phyloP scores from a whole-genome alignment of 139 green algal genomes.

The Tetradesmus obliquus region DNA sequence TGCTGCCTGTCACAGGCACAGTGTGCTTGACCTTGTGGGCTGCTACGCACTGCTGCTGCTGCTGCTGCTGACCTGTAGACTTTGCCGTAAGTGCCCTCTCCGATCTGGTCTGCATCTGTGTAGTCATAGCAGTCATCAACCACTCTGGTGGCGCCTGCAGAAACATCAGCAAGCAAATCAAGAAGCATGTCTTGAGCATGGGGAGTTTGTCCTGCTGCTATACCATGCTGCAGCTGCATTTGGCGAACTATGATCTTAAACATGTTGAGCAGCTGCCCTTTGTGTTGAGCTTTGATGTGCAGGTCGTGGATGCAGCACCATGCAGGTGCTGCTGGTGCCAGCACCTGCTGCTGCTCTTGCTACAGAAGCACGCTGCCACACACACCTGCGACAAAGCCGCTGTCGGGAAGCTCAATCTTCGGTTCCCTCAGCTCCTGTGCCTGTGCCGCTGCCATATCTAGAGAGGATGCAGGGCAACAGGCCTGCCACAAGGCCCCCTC shows the following conservation, averaged over 20 bases:
- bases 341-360: neutral
- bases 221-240: neutral
- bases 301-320: neutral
- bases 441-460: neutral
- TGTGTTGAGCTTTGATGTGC: no score
- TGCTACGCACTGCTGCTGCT: neutral
- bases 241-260: neutral
- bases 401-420: conserved; percentile 25
- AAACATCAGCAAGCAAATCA: neutral
- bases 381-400: neutral
- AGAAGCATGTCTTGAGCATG: no score
- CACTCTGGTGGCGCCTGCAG: conserved; percentile 51
- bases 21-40: neutral
- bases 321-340: neutral
- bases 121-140: conserved; percentile 77
- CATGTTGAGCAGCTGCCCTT: no score
- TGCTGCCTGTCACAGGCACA: no score
- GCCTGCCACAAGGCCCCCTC: neutral
- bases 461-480: neutral
- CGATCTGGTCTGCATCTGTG: conserved; percentile 75
- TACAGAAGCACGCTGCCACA: neutral
- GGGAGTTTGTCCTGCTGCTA: neutral
- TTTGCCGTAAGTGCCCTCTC: conserved; percentile 90
- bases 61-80: conserved; percentile 48
- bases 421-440: neutral